Conservation (phyloP, 2,329 filamentous ascomycete species). For the Ophiostoma himal-ulmi region DNA sequence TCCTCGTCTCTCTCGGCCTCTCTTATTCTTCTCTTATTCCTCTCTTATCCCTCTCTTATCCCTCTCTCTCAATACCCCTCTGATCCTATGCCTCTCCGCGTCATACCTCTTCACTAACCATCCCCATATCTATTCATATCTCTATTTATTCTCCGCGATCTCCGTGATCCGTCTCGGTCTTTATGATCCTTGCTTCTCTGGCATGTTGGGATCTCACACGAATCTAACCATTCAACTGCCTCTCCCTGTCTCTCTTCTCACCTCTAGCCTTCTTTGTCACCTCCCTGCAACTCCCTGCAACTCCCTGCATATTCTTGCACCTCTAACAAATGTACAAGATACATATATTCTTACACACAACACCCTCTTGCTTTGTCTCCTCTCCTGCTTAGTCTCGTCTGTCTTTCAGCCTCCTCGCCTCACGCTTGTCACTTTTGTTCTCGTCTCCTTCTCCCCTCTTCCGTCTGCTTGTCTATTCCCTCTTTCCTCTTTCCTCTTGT, state of each 20-base stretch:
- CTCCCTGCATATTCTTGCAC: too few relatives aligned
- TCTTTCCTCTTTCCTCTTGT: not conserved
- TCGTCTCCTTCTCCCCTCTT: not conserved
- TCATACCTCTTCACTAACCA: not conserved
- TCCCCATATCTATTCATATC: too few relatives aligned
- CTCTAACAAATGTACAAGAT: not conserved
- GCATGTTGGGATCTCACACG: not conserved
- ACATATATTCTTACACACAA: constrained; percentile 1
- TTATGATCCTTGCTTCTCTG: not conserved
- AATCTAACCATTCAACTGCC: not conserved
- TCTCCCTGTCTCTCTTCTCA: not conserved
- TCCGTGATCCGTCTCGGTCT: not conserved
- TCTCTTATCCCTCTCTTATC: not conserved
- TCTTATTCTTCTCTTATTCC: not conserved
- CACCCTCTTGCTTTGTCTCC: not conserved
- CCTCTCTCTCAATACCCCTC: not conserved
- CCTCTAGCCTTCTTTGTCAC: not conserved
- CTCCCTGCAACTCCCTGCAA: not conserved
- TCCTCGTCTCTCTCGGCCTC: too few relatives aligned
- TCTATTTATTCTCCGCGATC: not conserved
- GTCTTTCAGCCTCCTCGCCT: constrained; percentile 2
- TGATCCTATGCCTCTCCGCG: not conserved
- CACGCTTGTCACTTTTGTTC: not conserved
- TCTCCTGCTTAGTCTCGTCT: not conserved
- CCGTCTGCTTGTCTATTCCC: not conserved